These are phyloP conservation scores for Fusarium sp. DNA, from an alignment of 2,329 filamentous ascomycete genomes.

Conservation along the genomic window DNA sequence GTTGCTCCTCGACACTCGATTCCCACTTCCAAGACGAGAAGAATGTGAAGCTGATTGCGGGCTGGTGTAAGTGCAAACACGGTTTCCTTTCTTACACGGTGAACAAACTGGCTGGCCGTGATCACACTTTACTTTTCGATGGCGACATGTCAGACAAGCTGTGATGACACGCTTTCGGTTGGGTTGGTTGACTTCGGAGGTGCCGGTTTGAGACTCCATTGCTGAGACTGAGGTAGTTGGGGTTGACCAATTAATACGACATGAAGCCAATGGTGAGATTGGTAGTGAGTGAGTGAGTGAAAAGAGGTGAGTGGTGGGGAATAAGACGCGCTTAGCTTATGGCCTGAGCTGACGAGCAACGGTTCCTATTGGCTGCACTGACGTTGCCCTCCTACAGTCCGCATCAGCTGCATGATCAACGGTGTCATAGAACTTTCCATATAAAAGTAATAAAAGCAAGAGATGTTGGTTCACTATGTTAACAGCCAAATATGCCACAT, in stretches of 20 bases:
- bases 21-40: neutral
- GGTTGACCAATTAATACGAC: too few relatives aligned
- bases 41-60: neutral
- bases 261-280: neutral
- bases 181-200: neutral
- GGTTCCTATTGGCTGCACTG: neutral
- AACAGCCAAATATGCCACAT: neutral
- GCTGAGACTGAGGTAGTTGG: neutral
- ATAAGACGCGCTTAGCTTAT: neutral
- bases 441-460: too few relatives aligned
- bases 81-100: neutral
- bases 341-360: neutral
- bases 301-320: neutral
- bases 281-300: neutral
- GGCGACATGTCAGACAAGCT: neutral
- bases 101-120: neutral
- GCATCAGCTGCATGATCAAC: too few relatives aligned
- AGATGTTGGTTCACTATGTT: neutral
- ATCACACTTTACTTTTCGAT: neutral
- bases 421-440: rapidly evolving
- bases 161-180: neutral
- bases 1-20: neutral
- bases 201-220: neutral
- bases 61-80: neutral
- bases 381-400: neutral